Conservation (phyloP, 352 stramenopile species). For the Phytopythium ostracodes region DNA sequence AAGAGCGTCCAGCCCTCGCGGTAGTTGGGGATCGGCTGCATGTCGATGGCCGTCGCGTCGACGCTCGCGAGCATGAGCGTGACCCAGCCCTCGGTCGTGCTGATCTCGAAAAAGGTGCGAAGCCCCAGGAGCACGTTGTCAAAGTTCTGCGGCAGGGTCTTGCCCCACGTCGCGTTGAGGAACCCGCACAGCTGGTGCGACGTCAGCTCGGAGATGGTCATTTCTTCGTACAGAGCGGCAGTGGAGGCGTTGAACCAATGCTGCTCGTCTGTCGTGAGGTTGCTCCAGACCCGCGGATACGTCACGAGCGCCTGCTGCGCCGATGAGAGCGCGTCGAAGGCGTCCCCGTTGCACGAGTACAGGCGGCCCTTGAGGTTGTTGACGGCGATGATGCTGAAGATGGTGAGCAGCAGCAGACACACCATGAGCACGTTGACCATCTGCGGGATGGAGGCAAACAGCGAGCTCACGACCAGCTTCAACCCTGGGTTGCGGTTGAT, state of each 20-base stretch:
- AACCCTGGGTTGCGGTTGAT: constrained; percentile 73
- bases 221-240: constrained; percentile 8
- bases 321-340: constrained; percentile 36
- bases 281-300: constrained; percentile 38
- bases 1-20: constrained; percentile 74
- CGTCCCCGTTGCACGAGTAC: constrained; percentile 42
- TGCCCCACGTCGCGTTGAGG: constrained; percentile 32
- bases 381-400: constrained; percentile 91
- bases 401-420: constrained; percentile 79
- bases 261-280: constrained; percentile 33
- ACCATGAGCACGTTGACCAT: constrained; percentile 82
- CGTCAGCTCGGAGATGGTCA: constrained; percentile 15
- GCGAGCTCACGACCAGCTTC: constrained; percentile 84
- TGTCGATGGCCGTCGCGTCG: constrained; percentile 80
- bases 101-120: constrained; percentile 87
- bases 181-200: constrained; percentile 40
- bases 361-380: constrained; percentile 91
- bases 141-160: constrained; percentile 65
- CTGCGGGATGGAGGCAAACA: constrained; percentile 73
- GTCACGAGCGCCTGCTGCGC: constrained; percentile 36
- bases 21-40: constrained; percentile 82
- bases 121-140: constrained; percentile 71
- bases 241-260: constrained; percentile 32
- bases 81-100: constrained; percentile 86
- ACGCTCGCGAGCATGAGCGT: constrained; percentile 85